phyloP scores from a whole-genome alignment of 495 filamentous ascomycete genomes.

The Amphirosellinia nigrospora region DNA sequence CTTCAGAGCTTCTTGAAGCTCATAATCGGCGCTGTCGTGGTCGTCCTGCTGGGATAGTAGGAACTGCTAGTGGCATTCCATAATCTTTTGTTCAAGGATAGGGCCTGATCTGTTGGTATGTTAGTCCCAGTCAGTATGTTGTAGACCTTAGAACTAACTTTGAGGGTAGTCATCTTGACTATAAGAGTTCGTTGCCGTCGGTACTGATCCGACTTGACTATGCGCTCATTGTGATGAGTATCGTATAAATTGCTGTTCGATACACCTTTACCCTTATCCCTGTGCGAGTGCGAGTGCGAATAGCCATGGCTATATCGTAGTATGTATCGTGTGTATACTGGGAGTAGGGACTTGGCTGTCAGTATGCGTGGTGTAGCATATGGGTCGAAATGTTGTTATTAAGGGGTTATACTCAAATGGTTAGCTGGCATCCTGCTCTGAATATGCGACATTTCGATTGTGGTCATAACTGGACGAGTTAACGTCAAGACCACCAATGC shows the following conservation, averaged over 20 bases:
- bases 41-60: constrained; percentile 10
- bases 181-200: constrained; percentile 20
- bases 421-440: constrained; percentile 26
- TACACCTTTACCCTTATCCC: constrained; percentile 36
- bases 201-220: background rate
- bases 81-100: background rate
- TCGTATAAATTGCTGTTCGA: constrained; percentile 21
- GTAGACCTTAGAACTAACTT: constrained; percentile 25
- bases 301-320: constrained; percentile 29
- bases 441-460: constrained; percentile 26
- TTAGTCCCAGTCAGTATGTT: background rate
- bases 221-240: constrained; percentile 23
- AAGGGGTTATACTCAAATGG: constrained; percentile 26
- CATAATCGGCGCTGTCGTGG: constrained; percentile 23
- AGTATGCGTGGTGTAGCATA: too few relatives aligned
- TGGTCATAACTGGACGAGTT: constrained; percentile 28
- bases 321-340: constrained; percentile 33
- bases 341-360: too few relatives aligned
- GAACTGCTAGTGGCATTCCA: background rate
- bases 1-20: constrained; percentile 22
- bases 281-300: constrained; percentile 28
- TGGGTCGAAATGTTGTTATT: too few relatives aligned
- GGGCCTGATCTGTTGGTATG: constrained; percentile 5
- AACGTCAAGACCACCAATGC: constrained; percentile 30
- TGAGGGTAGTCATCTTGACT: constrained; percentile 25